Base-by-base conservation (phyloP, 495 filamentous ascomycete species). In the Elaphomyces granulatus region DNA sequence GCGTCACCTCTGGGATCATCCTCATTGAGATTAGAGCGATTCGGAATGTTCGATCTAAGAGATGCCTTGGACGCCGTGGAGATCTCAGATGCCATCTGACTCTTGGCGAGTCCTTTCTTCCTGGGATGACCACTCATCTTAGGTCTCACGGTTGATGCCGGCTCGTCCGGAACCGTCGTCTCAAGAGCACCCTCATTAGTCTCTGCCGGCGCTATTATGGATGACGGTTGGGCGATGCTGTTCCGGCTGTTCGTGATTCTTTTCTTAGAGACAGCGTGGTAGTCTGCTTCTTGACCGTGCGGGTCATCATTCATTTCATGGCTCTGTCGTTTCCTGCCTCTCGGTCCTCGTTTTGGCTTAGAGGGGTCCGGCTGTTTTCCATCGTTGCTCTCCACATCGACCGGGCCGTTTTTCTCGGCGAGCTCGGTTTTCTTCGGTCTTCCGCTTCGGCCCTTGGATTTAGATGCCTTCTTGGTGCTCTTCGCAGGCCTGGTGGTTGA, bases 311-410 rank as follows among this genome's bases (percentile, higher is more conserved):
- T 64, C 32, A 75, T 53, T 8, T 74, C 67, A 16, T 78, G 78
- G 49, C 78, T 86, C 16, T 61, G 56, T 40, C 82, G 64, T 49
- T 88, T 88, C 47, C 69, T 78, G 12, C 74, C 73, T 34, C 68
- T 63, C 4, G 65, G 54, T 10, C 58, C 47, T 30, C 72, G 68
- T 45, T 69, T 60, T 49, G 58, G 21, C 34, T 65, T 63, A 8
- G 48, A 44, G 33, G 36, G 55, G 16, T 66, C 60, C 1, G 60
- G 53, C 21, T 59, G 44, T 3, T 40, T 34, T 26, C 38, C 34
- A 15, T 61, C 60, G 4, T 40, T 31, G 15, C 28, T 41, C 8
- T 66, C 61, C 9, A 54, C 31, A 31, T 61, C 58, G 46, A 52
- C 52, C 32, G 59, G 57, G 19, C 21, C 44, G 12, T 65, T 63